A percentile compares a stretch with the other conserved stretches of the same genome.
Evolutionary conservation across 2,329 filamentous ascomycete species (phyloP).

Genomic region (Aspergillus brunneoviolaceus): DNA sequence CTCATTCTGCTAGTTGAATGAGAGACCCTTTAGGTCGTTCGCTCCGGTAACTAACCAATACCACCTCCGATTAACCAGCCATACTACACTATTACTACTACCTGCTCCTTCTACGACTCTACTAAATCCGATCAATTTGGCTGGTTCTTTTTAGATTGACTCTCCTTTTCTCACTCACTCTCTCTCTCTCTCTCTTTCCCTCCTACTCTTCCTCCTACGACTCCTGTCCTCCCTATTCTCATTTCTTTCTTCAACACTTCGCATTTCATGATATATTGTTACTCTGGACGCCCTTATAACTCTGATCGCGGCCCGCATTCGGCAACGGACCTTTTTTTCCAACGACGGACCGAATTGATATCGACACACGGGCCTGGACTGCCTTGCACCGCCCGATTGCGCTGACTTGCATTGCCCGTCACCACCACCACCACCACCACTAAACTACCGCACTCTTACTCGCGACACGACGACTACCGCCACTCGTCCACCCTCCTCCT

Average conservation of each 20-base stretch:
- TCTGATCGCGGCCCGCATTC: conserved; percentile 12
- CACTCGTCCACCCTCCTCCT: conserved; percentile 3
- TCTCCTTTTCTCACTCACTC: conserved; percentile 10
- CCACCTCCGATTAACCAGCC: background rate
- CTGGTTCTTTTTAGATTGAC: conserved; percentile 7
- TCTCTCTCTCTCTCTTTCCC: conserved; percentile 6
- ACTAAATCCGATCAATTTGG: conserved; percentile 4
- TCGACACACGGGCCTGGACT: conserved; percentile 16
- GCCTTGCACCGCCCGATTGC: conserved; percentile 18
- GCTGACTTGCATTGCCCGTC: conserved; percentile 1
- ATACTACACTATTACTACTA: conserved; percentile 7
- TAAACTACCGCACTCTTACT: background rate
- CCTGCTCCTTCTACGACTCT: background rate
- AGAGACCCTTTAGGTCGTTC: conserved; percentile 19
- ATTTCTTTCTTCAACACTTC: conserved; percentile 7
- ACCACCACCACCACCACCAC: background rate
- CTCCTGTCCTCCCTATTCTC: conserved; percentile 7
- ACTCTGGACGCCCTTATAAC: conserved; percentile 6
- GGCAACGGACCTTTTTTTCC: conserved; percentile 3
- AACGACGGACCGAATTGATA: conserved; percentile 11
- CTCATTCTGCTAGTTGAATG: conserved; percentile 4
- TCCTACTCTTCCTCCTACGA: background rate
- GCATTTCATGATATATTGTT: conserved; percentile 6
- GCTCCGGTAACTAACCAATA: conserved; percentile 34
- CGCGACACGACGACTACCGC: conserved; percentile 1